Evolutionary conservation across 179 eudicot genomes (phyloP).

Genomic region (Nepenthes alata): DNA sequence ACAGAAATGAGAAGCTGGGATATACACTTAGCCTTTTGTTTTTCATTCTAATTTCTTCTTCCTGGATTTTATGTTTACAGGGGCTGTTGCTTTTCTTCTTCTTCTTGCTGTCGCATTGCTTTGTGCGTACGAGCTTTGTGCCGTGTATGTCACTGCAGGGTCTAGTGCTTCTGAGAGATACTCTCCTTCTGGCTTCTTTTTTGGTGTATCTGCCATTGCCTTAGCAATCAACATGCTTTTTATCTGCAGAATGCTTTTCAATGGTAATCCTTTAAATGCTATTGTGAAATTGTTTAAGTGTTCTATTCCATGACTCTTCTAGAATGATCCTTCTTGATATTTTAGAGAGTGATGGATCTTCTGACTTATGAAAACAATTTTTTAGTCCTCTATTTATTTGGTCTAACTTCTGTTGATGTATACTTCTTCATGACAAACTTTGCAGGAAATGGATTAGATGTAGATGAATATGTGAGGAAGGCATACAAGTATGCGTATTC

Average conservation of each 20-base stretch:
- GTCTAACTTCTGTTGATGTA: not conserved
- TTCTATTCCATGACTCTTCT: not conserved
- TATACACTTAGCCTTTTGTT: not conserved
- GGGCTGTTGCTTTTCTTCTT: slow-evolving; percentile 93
- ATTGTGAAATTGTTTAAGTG: not conserved
- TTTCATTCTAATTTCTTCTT: not conserved
- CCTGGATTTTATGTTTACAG: slow-evolving; percentile 27
- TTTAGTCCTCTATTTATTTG: not conserved
- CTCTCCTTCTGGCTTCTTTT: slow-evolving; percentile 97
- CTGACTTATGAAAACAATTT: no score
- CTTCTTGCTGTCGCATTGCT: slow-evolving; percentile 86
- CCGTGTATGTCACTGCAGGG: slow-evolving; percentile 90
- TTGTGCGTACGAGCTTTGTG: slow-evolving; percentile 94
- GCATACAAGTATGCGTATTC: slow-evolving; percentile 95
- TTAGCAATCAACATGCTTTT: slow-evolving; percentile 97
- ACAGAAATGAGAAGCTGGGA: no score
- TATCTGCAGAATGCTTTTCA: slow-evolving; percentile 91
- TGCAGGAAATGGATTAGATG: slow-evolving; percentile 91
- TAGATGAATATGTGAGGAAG: slow-evolving; percentile 93
- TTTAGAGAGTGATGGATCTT: no score
- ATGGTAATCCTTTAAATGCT: slow-evolving; percentile 40
- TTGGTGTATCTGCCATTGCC: slow-evolving; percentile 97
- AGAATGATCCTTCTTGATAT: not conserved
- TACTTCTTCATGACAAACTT: slow-evolving; percentile 4
- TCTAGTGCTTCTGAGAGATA: slow-evolving; percentile 64